Evolutionary conservation across 2,329 filamentous ascomycete genomes (phyloP), one percentile per base, ranked within the genome.

Genomic region (Botryotinia calthae): DNA sequence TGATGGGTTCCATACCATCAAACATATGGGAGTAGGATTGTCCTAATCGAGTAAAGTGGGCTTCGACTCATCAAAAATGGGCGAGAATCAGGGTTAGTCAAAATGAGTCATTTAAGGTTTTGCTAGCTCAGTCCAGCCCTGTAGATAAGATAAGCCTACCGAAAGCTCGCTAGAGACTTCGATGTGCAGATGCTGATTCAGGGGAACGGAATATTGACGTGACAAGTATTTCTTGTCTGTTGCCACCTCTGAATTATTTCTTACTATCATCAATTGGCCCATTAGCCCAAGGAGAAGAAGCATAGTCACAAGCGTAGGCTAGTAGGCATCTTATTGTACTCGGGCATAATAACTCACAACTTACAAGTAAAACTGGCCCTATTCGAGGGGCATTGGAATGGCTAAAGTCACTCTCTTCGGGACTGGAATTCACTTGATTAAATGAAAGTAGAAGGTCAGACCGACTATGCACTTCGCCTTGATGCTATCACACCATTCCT

Each of bases 31-130:
- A 28, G 61, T 22, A 44, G n/a, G 18, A 31, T 44, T 28, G 61
- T 44, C 37, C n/a, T 8, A 63, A 44, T 44, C 18, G 16, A 63
- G 61, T 63, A 63, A 44, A 31, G 37, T 44, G 61, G 16, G 4
- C n/a, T 44, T 28, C 61, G 18, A 63, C 61, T 44, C 61, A 63
- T 44, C n/a, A 63, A 63, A 28, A 14, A n/a, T 44, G 25, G 16
- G 16, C 25, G 25, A 42, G 16, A 4, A n/a, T 16, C n/a, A 42
- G n/a, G 9, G 8, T 20, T 9, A 62, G 37, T 62, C 22, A 44
- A 63, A 28, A 63, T 64, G 62, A 64, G 62, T 64, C 62, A 64
- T 64, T 64, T 64, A 34, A 48, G 42, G n/a, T 34, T 64, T 46
- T 46, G 62, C 42, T 64, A 46, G 42, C 40, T 14, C n/a, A 16